Base-by-base conservation (phyloP, 441 rosid genomes). In the Omphalea diandra region DNA sequence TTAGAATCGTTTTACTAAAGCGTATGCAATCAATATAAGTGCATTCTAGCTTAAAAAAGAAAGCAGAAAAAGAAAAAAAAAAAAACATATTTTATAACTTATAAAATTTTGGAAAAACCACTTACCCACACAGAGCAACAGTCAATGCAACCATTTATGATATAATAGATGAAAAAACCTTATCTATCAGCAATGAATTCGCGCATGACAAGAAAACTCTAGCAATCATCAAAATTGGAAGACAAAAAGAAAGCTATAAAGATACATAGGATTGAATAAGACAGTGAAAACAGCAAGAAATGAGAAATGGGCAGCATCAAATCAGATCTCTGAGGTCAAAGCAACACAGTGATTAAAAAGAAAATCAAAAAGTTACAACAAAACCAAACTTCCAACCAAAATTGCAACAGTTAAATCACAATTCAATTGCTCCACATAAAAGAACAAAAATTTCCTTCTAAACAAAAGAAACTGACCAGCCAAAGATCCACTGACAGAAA, bases 391-490 rank as follows among this genome's bases (percentile, higher is more conserved):
- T 17, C 6, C 15, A 70, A 77, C 20, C 50, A 70, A 70, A 75
- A 76, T 32, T 54, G 24, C 32, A 64, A 57, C 41, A 73, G 57
- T 36, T 54, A 41, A 55, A 54, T 12, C 20, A 33, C 59, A 54
- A 72, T 73, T 71, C 41, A 69, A 73, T 73, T 67, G 63, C 59
- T 36, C 8, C 3, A n/a, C n/a, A n/a, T n/a, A n/a, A n/a, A 20
- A 52, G 3, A 22, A 52, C 22, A 24, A 29, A 67, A 20, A 68
- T 69, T 55, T 68, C 69, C 73, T 54, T 65, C 53, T 31, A 43
- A 69, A 6, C 8, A 33, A n/a, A n/a, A 55, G 49, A 57, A 10
- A 67, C 52, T 6, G 11, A 33, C 38, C 47, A 60, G 41, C 58
- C 35, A 65, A 74, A 65, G 71, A 79, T 71, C 78, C 27, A 6